phyloP scores from a whole-genome alignment of 2,329 filamentous ascomycete species.

The Neonectria hederae region DNA sequence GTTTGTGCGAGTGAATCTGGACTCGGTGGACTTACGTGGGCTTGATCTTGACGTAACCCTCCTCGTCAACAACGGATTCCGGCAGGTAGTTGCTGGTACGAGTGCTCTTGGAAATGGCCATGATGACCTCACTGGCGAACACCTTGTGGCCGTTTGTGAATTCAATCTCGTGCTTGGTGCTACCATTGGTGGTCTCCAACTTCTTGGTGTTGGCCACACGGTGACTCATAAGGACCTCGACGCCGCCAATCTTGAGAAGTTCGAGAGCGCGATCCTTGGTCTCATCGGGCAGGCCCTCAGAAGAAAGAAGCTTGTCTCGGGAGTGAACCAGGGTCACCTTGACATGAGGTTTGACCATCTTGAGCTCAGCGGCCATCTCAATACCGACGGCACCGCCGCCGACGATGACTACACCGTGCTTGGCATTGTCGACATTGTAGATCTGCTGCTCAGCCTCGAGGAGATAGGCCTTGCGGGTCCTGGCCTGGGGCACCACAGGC shows the following conservation, averaged over 20 bases:
- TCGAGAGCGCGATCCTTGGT: slow-evolving; percentile 71
- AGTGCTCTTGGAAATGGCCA: slow-evolving; percentile 71
- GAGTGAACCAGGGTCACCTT: slow-evolving; percentile 81
- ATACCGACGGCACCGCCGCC: slow-evolving; percentile 82
- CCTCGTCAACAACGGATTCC: slow-evolving; percentile 63
- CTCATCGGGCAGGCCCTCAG: slow-evolving; percentile 75
- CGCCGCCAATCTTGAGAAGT: slow-evolving; percentile 68
- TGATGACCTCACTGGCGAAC: slow-evolving; percentile 71
- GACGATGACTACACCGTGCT: slow-evolving; percentile 73
- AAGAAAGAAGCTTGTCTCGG: slow-evolving; percentile 73
- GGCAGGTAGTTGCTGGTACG: slow-evolving; percentile 74
- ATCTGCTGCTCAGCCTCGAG: slow-evolving; percentile 70
- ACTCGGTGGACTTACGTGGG: slow-evolving; percentile 54
- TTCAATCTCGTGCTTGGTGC: slow-evolving; percentile 57
- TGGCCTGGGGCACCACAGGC: slow-evolving; percentile 76
- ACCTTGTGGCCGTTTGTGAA: slow-evolving; percentile 70
- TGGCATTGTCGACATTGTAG: slow-evolving; percentile 59
- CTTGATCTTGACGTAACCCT: slow-evolving; percentile 73
- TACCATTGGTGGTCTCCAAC: slow-evolving; percentile 55
- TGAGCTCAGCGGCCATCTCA: slow-evolving; percentile 84
- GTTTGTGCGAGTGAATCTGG: background rate
- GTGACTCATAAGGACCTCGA: slow-evolving; percentile 71
- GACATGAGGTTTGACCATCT: slow-evolving; percentile 69
- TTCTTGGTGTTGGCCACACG: slow-evolving; percentile 62
- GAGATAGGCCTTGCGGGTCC: slow-evolving; percentile 70